phyloP scores from a whole-genome alignment of 2,329 filamentous ascomycete genomes.

The Cladosporium austrohemisphaericum region DNA sequence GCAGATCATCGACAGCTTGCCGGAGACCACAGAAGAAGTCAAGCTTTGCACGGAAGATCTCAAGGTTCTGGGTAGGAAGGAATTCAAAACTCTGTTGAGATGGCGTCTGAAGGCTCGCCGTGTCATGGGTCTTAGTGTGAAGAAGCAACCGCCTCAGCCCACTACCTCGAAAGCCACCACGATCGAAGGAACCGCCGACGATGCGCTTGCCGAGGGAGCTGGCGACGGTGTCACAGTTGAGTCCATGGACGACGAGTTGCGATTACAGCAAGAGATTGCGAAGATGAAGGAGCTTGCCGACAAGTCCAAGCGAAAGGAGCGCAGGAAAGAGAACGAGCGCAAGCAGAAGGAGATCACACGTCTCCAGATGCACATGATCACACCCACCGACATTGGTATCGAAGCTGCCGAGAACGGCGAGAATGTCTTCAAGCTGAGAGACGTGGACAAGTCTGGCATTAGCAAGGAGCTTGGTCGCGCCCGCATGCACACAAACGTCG shows the following conservation, averaged over 20 bases:
- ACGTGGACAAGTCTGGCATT: conserved; percentile 71
- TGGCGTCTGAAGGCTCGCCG: conserved; percentile 90
- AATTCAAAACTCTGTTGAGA: conserved; percentile 83
- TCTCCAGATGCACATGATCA: conserved; percentile 95
- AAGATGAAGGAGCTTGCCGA: conserved; percentile 74
- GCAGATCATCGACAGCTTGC: conserved; percentile 77
- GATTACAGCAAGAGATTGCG: conserved; percentile 83
- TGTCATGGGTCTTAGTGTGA: conserved; percentile 79
- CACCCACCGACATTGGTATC: conserved; percentile 91
- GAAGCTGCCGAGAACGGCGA: conserved; percentile 63
- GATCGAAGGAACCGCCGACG: conserved; percentile 34
- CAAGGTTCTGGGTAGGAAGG: conserved; percentile 86
- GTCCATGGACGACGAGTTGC: conserved; percentile 90
- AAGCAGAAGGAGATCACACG: conserved; percentile 94
- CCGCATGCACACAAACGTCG: conserved; percentile 68
- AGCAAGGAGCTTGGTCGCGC: conserved; percentile 66
- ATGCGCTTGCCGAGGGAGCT: conserved; percentile 33
- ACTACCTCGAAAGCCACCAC: conserved; percentile 21
- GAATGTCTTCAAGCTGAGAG: conserved; percentile 80
- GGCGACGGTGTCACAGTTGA: conserved; percentile 69
- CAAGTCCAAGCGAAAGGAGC: conserved; percentile 74
- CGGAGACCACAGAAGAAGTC: conserved; percentile 82
- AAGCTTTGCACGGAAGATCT: conserved; percentile 74
- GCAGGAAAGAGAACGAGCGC: conserved; percentile 82
- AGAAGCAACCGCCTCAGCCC: conserved; percentile 56